A percentile compares a stretch with the other conserved stretches of the same genome.
These are phyloP conservation scores for Stagonosporopsis vannaccii DNA, from an alignment of 2,329 filamentous ascomycete species.

Conservation along the genomic window DNA sequence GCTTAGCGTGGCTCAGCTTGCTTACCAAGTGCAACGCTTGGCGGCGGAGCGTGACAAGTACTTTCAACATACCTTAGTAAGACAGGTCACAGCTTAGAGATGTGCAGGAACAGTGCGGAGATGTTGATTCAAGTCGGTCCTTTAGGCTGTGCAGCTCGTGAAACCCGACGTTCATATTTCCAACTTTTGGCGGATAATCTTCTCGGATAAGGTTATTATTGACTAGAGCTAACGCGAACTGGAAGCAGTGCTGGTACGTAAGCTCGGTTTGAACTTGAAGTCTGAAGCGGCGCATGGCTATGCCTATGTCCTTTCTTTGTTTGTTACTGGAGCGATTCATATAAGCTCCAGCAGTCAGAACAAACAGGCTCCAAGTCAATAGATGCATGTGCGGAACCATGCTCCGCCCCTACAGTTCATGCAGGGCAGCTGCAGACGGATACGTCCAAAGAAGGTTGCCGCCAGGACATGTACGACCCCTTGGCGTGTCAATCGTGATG, in stretches of 20 bases:
- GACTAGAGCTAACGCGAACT: neutral
- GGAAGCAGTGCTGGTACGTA: neutral
- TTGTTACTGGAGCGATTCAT: neutral
- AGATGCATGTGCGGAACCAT: conserved; percentile 7
- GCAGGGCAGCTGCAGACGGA: conserved; percentile 2
- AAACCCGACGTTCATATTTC: no score
- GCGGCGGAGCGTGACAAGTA: neutral
- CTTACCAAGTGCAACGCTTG: neutral
- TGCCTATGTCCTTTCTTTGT: neutral
- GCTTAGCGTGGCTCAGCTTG: neutral
- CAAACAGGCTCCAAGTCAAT: neutral
- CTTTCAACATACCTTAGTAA: neutral
- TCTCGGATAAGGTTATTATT: no score
- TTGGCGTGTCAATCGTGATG: conserved; percentile 1
- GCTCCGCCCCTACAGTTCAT: neutral
- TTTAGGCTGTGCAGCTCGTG: no score
- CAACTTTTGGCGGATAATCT: no score
- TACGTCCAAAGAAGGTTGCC: conserved; percentile 6
- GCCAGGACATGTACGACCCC: conserved; percentile 1
- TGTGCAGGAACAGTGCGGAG: neutral
- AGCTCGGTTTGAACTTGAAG: neutral
- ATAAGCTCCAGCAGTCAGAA: neutral
- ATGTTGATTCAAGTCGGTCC: neutral
- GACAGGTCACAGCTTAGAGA: no score
- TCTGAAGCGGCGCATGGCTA: neutral